These are phyloP conservation scores for Lasiosphaeria hispida DNA, from an alignment of 495 filamentous ascomycete species.

Conservation along the genomic window DNA sequence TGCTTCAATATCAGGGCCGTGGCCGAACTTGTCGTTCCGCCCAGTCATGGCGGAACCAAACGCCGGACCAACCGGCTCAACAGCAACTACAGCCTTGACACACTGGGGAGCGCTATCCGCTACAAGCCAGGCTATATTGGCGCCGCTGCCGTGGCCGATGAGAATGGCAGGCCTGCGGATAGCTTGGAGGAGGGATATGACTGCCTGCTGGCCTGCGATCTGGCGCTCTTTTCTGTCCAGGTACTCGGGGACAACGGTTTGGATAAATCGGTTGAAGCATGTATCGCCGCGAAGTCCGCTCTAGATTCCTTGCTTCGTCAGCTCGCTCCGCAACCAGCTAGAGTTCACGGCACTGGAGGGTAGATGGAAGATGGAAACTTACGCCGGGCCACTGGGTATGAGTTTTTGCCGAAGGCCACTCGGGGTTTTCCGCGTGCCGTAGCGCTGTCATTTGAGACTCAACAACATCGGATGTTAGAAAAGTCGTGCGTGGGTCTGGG, in stretches of 20 bases:
- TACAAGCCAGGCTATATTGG: conserved; percentile 47
- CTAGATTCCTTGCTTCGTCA: not conserved
- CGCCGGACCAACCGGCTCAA: conserved; percentile 57
- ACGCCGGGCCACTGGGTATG: conserved; percentile 58
- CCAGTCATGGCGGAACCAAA: conserved; percentile 28
- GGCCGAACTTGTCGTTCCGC: not conserved
- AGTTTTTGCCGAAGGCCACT: conserved; percentile 43
- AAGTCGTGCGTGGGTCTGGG: not conserved
- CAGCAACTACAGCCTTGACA: conserved; percentile 46
- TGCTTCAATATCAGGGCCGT: not conserved
- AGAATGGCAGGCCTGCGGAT: conserved; percentile 46
- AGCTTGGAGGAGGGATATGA: conserved; percentile 45
- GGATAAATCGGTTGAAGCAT: conserved; percentile 40
- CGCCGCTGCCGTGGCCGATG: conserved; percentile 54
- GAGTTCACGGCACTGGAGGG: not conserved
- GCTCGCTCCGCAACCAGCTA: not conserved
- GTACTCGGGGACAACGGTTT: conserved; percentile 7
- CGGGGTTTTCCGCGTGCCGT: conserved; percentile 10
- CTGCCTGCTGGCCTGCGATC: conserved; percentile 43
- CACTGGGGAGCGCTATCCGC: conserved; percentile 46
- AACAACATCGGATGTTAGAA: conserved; percentile 20
- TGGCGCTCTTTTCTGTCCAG: conserved; percentile 39
- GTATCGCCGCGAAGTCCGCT: not conserved
- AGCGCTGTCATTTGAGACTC: conserved; percentile 40
- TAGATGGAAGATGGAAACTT: conserved; percentile 3